phyloP scores from a whole-genome alignment of 768 basidiomycete genomes.

The Trametes cubensis region DNA sequence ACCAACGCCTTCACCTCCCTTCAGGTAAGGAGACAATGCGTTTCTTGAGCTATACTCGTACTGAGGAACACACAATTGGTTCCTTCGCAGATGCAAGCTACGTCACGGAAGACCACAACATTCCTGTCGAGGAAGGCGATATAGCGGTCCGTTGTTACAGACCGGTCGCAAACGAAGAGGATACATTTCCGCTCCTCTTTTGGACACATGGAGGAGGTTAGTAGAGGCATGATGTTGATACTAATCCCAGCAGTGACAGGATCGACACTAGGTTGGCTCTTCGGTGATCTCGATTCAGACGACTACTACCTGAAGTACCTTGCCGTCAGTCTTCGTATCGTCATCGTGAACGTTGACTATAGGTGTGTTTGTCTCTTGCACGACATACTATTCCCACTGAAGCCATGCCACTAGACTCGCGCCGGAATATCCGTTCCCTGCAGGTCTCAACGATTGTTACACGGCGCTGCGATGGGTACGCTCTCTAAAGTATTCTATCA shows the following conservation, averaged over 20 bases:
- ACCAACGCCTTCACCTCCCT: not conserved
- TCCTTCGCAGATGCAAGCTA: not conserved
- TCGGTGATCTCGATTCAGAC: slow-evolving; percentile 24
- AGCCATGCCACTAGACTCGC: slow-evolving; percentile 23
- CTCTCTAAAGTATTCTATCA: not conserved
- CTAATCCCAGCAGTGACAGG: not conserved
- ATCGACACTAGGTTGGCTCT: slow-evolving; percentile 25
- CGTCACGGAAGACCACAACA: not conserved
- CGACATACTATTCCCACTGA: not conserved
- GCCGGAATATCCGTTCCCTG: slow-evolving; percentile 32
- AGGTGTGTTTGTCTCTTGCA: not conserved
- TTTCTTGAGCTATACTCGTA: no score
- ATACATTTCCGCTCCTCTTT: not conserved
- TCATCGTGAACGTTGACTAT: slow-evolving; percentile 23
- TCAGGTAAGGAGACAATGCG: not conserved
- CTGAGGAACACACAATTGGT: no score
- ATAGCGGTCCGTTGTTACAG: not conserved
- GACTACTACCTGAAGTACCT: slow-evolving; percentile 25
- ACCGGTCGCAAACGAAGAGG: not conserved
- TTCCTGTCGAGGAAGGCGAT: slow-evolving; percentile 3
- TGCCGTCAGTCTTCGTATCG: slow-evolving; percentile 20
- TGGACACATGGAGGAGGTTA: slow-evolving; percentile 5
- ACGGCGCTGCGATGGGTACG: slow-evolving; percentile 33
- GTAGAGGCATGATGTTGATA: not conserved
- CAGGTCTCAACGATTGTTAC: slow-evolving; percentile 27